Evolutionary conservation across 352 stramenopile genomes (phyloP), one percentile per base, ranked within the genome.

Genomic region (Achlya hypogyna): DNA sequence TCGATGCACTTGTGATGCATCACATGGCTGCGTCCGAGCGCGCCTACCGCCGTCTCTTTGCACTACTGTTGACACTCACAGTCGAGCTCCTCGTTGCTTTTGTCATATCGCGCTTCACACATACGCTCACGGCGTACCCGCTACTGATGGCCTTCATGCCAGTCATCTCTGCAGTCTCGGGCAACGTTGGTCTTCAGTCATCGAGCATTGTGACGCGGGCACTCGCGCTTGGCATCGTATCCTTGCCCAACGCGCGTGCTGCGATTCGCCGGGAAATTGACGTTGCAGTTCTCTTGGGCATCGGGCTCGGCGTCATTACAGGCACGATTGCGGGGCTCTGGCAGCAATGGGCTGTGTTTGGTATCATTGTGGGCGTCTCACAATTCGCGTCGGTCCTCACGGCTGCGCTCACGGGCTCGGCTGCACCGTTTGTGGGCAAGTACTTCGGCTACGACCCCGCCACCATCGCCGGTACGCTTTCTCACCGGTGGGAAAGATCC

Each of bases 81-180:
- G 52, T 64, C 6, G 54, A 64, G 28, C 45, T 64, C 31, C 5
- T 64, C 16, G 54, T 64, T 1, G 54, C 54, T 10, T 64, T 64
- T 52, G 54, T 64, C 32, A 64, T 64, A 5, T 64, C 54, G 23
- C 32, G 54, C n/a, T 52, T 52, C 22, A 64, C 54, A 34, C 22
- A 35, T 10, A 51, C 54, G 32, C 47, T 64, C 35, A 16, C 23
- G 22, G 52, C 54, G 54, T 64, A 51, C 22, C 54, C 54, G 25
- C 35, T 64, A 16, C 54, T 64, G 35, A 64, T 64, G 54, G 45
- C 54, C 31, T 64, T 64, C 35, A 64, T 64, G 32, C 54, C 54
- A 8, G 54, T 64, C 20, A 64, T 64, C 32, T 64, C 54, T n/a
- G 54, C 54, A 10, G 47, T 64, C 40, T 64, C 54, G 8, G 54